phyloP scores from a whole-genome alignment of 2,329 filamentous ascomycete genomes.

The Neopestalotiopsis clavispora region DNA sequence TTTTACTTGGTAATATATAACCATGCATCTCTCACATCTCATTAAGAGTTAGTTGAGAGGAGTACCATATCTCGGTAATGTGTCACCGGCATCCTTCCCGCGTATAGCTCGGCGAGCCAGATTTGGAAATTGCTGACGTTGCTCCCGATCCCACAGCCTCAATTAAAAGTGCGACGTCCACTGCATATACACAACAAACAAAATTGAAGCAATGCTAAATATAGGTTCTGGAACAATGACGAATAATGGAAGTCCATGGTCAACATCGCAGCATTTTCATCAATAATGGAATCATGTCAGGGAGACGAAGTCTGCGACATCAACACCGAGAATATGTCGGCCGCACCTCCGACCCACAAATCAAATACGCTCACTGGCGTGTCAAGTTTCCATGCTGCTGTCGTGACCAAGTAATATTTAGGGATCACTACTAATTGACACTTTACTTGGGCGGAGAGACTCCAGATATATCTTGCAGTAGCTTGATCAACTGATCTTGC shows the following conservation, averaged over 20 bases:
- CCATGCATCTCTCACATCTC: neutral
- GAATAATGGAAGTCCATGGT: too few relatives aligned
- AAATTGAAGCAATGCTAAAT: too few relatives aligned
- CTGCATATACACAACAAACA: neutral
- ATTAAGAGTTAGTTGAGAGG: neutral
- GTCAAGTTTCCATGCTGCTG: too few relatives aligned
- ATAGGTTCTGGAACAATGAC: too few relatives aligned
- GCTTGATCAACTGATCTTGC: slow-evolving; percentile 49
- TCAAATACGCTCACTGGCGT: too few relatives aligned
- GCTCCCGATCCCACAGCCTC: neutral
- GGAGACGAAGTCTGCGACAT: too few relatives aligned
- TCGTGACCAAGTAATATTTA: too few relatives aligned
- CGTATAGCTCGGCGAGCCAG: neutral
- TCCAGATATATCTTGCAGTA: slow-evolving; percentile 34
- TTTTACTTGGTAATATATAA: neutral
- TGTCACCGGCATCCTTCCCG: neutral
- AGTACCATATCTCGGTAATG: neutral
- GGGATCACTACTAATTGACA: too few relatives aligned
- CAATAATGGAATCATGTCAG: too few relatives aligned
- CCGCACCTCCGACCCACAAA: too few relatives aligned
- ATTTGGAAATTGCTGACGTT: neutral
- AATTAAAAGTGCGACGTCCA: neutral
- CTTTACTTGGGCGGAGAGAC: slow-evolving; percentile 20
- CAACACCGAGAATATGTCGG: too few relatives aligned
- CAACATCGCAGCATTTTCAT: neutral